These are phyloP conservation scores for Hyaloscypha hepaticicola DNA, from an alignment of 495 filamentous ascomycete species.

Conservation along the genomic window DNA sequence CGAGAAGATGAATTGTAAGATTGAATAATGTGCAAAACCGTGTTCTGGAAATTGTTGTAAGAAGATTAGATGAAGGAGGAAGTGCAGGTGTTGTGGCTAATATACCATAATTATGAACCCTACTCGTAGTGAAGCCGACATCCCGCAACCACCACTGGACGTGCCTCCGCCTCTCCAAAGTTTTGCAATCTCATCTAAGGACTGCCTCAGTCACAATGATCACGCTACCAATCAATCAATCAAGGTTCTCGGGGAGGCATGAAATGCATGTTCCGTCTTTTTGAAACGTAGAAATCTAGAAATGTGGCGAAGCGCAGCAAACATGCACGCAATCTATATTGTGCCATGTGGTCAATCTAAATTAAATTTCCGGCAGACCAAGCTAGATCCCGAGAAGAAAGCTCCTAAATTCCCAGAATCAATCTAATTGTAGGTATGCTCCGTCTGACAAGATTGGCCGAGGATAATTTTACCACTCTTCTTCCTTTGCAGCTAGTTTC, in stretches of 20 bases:
- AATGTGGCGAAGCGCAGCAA: not conserved
- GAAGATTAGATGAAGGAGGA: not conserved
- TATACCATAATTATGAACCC: not conserved
- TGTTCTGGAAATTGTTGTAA: too few species aligned
- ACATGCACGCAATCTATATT: constrained; percentile 25
- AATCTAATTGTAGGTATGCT: too few species aligned
- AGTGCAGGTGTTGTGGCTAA: not conserved
- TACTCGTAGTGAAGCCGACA: not conserved
- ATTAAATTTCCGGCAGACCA: not conserved
- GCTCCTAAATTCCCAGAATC: too few species aligned
- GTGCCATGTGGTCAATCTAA: constrained; percentile 19
- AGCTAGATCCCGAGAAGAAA: too few species aligned
- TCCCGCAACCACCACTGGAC: not conserved
- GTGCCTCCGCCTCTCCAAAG: not conserved
- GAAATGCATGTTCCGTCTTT: not conserved
- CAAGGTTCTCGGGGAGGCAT: not conserved
- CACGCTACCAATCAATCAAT: not conserved
- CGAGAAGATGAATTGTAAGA: constrained; percentile 18
- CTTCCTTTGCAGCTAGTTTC: too few species aligned
- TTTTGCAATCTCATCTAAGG: not conserved
- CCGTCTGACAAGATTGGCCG: too few species aligned
- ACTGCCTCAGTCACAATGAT: not conserved
- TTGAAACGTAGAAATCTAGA: not conserved
- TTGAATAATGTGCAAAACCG: not conserved
- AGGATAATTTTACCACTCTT: too few species aligned